Base-by-base conservation (phyloP, 805 yeast genomes). In the Scheffersomyces coipomensis region DNA sequence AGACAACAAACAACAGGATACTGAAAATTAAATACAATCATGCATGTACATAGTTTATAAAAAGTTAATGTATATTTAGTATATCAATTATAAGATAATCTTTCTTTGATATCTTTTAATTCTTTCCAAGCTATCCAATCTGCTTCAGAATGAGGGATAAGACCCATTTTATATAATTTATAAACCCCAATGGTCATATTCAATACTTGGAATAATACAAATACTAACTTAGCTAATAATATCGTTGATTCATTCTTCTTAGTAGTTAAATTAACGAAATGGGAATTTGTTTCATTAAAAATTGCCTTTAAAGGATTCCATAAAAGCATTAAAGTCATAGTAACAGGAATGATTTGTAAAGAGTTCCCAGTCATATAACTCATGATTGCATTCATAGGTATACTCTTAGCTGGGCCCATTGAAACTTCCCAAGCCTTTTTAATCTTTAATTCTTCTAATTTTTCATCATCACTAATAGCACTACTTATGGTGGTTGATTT, bases 51-150 rank as follows among this genome's bases (percentile, higher is more conserved):
- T n/a, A n/a, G n/a, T n/a, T n/a, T n/a, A n/a, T n/a, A n/a, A n/a
- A n/a, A n/a, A n/a, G n/a, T n/a, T n/a, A n/a, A n/a, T n/a, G n/a
- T n/a, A n/a, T n/a, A n/a, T n/a, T n/a, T n/a, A n/a, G n/a, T n/a
- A n/a, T n/a, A n/a, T 27, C 15, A 27, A 27, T 27, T 25, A 27
- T 22, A 8, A 11, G 35, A 34, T 29, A 42, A 35, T 12, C 29
- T 27, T 19, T 51, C 46, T 29, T 32, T 39, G 32, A 62, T 61
- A 3, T 38, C 43, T 3, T 69, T 48, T 5, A 71, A 66, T 2
- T 49, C 51, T 55, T 89, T 95, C 90, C 95, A 90, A 5, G 88
- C 81, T 13, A 91, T 65, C 98, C 98, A 93, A 57, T 91, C 99
- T 48, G 95, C 83, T 33, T 75, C 75, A 26, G 81, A 83, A 51